These are phyloP conservation scores for Pseudovirgaria hyperparasitica DNA, from an alignment of 2,329 filamentous ascomycete species.

Conservation along the genomic window DNA sequence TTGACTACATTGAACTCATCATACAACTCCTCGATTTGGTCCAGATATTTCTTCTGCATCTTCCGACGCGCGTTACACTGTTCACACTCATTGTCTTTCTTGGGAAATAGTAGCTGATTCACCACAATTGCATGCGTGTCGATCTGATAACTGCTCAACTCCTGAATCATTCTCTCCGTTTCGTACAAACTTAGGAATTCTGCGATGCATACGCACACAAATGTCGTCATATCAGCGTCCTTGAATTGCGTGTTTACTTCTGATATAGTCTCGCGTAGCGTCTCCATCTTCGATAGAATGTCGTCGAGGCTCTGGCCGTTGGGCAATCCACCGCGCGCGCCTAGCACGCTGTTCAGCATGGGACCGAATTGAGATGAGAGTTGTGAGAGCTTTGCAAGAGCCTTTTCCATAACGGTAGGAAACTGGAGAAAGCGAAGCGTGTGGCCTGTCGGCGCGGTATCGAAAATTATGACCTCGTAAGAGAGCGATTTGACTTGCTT, in stretches of 20 bases:
- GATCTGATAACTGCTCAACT: conserved; percentile 83
- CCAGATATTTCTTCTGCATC: conserved; percentile 99
- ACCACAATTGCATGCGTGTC: conserved; percentile 97
- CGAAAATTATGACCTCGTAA: conserved; percentile 98
- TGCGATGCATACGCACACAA: conserved; percentile 96
- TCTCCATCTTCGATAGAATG: conserved; percentile 89
- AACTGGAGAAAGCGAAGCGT: conserved; percentile 98
- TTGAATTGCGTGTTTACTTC: conserved; percentile 99
- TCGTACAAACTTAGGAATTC: conserved; percentile 96
- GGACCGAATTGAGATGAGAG: conserved; percentile 90
- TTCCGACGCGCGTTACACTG: conserved; percentile 90
- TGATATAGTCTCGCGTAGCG: conserved; percentile 78
- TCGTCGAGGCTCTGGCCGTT: conserved; percentile 90
- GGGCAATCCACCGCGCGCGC: conserved; percentile 61
- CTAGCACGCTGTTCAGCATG: conserved; percentile 86
- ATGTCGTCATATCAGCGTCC: conserved; percentile 87
- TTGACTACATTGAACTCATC: conserved; percentile 98
- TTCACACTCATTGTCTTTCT: conserved; percentile 71
- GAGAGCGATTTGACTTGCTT: conserved; percentile 99
- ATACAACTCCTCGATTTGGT: conserved; percentile 97
- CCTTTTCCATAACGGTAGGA: conserved; percentile 94
- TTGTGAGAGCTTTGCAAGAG: conserved; percentile 91
- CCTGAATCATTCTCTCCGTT: conserved; percentile 99
- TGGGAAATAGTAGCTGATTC: conserved; percentile 92
- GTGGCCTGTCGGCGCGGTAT: conserved; percentile 94